These are phyloP conservation scores for Delphinella strobiligena DNA, from an alignment of 2,329 filamentous ascomycete genomes.

Conservation along the genomic window DNA sequence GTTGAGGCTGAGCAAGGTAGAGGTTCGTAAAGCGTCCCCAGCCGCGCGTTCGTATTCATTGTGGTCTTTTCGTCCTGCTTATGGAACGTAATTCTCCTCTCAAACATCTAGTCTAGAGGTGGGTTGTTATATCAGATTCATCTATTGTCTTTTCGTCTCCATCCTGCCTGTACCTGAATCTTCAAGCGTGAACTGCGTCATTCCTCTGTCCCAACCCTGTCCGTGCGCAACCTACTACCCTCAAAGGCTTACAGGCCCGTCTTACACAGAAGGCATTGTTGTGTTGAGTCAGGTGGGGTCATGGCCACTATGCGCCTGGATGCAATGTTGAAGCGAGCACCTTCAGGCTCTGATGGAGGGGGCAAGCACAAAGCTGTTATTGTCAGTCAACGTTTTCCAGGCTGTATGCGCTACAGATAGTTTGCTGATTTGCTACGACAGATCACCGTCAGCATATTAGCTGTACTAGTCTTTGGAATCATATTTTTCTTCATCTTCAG, in stretches of 20 bases:
- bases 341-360: neutral
- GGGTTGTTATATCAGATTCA: too few relatives aligned
- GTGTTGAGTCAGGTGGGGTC: too few relatives aligned
- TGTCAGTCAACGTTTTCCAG: neutral
- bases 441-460: slow-evolving; percentile 9
- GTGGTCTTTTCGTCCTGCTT: neutral
- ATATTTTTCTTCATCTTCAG: slow-evolving; percentile 8
- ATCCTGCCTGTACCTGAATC: too few relatives aligned
- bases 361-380: neutral
- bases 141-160: too few relatives aligned
- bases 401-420: neutral
- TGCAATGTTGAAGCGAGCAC: neutral
- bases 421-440: neutral
- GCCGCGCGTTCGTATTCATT: neutral
- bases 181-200: too few relatives aligned
- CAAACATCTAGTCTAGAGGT: too few relatives aligned
- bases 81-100: neutral
- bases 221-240: too few relatives aligned
- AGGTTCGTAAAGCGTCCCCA: neutral
- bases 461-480: slow-evolving; percentile 8
- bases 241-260: too few relatives aligned
- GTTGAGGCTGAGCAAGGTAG: neutral
- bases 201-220: neutral
- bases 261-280: too few relatives aligned
- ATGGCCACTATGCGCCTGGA: neutral